These are phyloP conservation scores for Geotrichum reessii DNA, from an alignment of 1,139 yeast species.

Conservation along the genomic window DNA sequence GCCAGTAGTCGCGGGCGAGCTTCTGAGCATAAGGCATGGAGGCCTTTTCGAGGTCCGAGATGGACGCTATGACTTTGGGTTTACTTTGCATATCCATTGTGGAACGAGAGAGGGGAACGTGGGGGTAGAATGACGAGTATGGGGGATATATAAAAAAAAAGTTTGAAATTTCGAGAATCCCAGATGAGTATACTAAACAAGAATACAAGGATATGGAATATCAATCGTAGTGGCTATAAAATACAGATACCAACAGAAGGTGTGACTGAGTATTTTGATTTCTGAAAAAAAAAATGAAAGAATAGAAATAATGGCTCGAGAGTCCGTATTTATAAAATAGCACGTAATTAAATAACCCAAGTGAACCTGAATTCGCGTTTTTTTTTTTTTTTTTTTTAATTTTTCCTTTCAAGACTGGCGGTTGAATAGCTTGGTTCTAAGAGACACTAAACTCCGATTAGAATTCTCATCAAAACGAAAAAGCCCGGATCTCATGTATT, in stretches of 20 bases:
- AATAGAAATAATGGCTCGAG: not conserved
- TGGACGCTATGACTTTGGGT: conserved; percentile 23
- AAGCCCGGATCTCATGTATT: not conserved
- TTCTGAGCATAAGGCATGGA: conserved; percentile 29
- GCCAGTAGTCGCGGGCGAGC: conserved; percentile 37
- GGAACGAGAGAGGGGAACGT: not conserved
- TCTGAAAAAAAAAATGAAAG: not conserved
- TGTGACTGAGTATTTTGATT: not conserved
- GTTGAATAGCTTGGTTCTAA: not conserved
- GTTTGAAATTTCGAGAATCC: not conserved
- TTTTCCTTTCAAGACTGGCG: not conserved
- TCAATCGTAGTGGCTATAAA: not conserved
- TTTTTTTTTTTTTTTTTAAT: not conserved
- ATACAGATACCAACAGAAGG: not conserved
- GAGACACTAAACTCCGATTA: not conserved
- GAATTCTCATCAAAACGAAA: not conserved
- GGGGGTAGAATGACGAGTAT: too few species aligned
- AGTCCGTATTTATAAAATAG: not conserved
- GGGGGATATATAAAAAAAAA: too few species aligned
- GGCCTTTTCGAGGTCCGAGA: conserved; percentile 27
- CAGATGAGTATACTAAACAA: too few species aligned
- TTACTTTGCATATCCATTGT: conserved; percentile 16
- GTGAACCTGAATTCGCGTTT: not conserved
- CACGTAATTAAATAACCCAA: not conserved
- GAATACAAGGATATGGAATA: not conserved